Percentiles rank a stretch among this genome's conserved stretches.
Conservation (phyloP, 2,329 filamentous ascomycete species). For the Xylariales sp. region DNA sequence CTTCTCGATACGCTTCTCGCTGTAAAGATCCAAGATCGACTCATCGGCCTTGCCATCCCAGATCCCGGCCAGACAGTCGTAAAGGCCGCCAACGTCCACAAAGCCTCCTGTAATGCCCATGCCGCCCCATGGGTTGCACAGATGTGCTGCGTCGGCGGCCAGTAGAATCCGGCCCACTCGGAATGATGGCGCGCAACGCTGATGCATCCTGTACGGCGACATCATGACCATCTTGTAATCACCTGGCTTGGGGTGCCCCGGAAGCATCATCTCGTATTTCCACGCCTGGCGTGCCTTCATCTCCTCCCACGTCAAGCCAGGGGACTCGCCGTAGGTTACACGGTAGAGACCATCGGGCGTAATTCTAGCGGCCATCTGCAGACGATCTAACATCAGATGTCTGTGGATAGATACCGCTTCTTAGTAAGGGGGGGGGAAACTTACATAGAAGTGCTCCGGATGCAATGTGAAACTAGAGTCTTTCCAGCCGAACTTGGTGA, state of each 20-base stretch:
- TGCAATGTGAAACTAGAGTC: conserved; percentile 72
- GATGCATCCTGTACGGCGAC: conserved; percentile 71
- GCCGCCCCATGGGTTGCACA: conserved; percentile 67
- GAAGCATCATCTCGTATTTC: conserved; percentile 69
- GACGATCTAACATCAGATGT: conserved; percentile 6
- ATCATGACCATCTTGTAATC: conserved; percentile 68
- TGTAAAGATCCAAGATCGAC: conserved; percentile 58
- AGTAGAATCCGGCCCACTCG: conserved; percentile 68
- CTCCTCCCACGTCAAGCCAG: conserved; percentile 64
- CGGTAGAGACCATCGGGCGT: conserved; percentile 70
- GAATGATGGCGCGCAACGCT: conserved; percentile 67
- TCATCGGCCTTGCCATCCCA: conserved; percentile 58
- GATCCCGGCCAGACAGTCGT: conserved; percentile 65
- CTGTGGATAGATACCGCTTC: neutral
- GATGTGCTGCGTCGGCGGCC: conserved; percentile 70
- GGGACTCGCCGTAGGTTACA: conserved; percentile 70
- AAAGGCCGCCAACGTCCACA: conserved; percentile 71
- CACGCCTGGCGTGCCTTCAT: conserved; percentile 63
- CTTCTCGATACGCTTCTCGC: conserved; percentile 59
- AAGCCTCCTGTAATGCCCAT: conserved; percentile 73
- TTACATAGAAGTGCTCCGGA: conserved; percentile 66
- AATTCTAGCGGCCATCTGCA: conserved; percentile 70
- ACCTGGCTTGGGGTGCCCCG: conserved; percentile 67
- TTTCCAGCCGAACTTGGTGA: conserved; percentile 63
- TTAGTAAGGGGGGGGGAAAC: conserved; percentile 22